A percentile compares a stretch with the other conserved stretches of the same genome.
Conservation (phyloP, 371 early-diverging fungal species). For the Dinochytrium kinnereticum region DNA sequence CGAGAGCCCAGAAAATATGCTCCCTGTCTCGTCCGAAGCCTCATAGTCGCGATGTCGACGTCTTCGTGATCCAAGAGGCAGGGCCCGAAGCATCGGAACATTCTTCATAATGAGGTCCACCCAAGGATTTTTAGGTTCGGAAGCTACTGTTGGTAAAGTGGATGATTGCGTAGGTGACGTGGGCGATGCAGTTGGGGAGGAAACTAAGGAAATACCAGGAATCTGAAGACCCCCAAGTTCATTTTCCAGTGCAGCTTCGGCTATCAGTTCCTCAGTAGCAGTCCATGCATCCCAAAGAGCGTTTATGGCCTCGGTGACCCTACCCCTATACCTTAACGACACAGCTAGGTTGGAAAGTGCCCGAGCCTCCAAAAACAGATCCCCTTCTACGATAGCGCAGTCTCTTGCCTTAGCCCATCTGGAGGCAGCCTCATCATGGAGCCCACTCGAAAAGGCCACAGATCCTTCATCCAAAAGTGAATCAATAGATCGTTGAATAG, state of each 20-base stretch:
- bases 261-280: conserved; percentile 33
- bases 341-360: conserved; percentile 44
- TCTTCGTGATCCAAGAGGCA: background rate
- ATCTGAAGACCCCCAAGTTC: background rate
- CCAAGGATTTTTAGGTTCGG: conserved; percentile 36
- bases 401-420: conserved; percentile 45
- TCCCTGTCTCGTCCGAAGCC: background rate
- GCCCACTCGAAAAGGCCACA: background rate
- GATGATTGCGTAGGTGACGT: background rate
- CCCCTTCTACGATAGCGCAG: conserved; percentile 38
- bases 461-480: conserved; percentile 3
- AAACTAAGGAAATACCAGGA: no score
- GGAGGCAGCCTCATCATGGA: conserved; percentile 33
- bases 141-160: background rate
- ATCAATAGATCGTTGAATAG: conserved; percentile 3
- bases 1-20: background rate
- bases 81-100: conserved; percentile 33
- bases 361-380: conserved; percentile 44
- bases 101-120: conserved; percentile 42
- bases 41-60: background rate
- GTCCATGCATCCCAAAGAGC: conserved; percentile 34
- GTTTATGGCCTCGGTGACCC: conserved; percentile 8
- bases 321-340: conserved; percentile 38
- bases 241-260: conserved; percentile 8
- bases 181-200: background rate